Evolutionary conservation across 164 flowering plant species (phyloP).

Genomic region (Amborella trichopoda): DNA sequence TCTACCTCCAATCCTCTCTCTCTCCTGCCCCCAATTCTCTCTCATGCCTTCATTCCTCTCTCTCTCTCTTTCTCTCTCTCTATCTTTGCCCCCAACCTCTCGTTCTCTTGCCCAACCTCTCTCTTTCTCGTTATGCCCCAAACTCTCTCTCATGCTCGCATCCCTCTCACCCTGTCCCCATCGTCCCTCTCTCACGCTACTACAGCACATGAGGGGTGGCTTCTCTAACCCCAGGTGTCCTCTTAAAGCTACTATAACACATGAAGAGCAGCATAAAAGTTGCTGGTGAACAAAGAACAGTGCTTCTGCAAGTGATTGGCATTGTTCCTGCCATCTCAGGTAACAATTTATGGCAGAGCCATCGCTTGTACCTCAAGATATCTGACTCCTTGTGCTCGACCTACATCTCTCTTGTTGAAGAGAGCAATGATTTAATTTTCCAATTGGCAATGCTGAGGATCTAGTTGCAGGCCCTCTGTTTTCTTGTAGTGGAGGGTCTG

Average conservation of each 20-base stretch:
- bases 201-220: too few species aligned
- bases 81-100: too few species aligned
- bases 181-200: too few species aligned
- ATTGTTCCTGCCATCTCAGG: conserved; percentile 76
- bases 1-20: background rate
- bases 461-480: too few species aligned
- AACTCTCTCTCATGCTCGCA: too few species aligned
- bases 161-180: too few species aligned
- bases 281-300: conserved; percentile 76
- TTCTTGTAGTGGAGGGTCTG: too few species aligned
- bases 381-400: conserved; percentile 91
- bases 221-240: conserved; percentile 70
- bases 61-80: background rate
- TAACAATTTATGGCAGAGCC: conserved; percentile 55
- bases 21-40: background rate
- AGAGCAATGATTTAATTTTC: conserved; percentile 69
- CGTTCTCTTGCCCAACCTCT: too few species aligned
- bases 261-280: conserved; percentile 58
- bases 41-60: background rate
- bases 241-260: conserved; percentile 73
- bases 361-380: conserved; percentile 76
- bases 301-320: conserved; percentile 74
- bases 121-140: too few species aligned
- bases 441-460: too few species aligned
- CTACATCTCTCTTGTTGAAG: conserved; percentile 78